Conservation (phyloP, 108 stramenopile genomes). For the Pseudonitzschia delicatissima region DNA sequence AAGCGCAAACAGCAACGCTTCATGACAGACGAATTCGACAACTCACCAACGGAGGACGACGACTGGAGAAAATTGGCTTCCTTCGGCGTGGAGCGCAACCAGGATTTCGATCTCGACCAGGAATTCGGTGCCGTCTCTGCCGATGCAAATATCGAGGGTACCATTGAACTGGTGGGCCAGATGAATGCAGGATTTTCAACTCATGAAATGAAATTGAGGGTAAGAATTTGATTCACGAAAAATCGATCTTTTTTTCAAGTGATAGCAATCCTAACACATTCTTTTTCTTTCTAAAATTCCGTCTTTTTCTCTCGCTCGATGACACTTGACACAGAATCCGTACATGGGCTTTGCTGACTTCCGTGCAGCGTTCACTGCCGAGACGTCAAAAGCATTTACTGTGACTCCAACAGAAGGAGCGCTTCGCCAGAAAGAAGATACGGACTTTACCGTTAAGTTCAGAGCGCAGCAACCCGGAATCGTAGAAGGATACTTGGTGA, state of each 20-base stretch:
- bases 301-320: neutral
- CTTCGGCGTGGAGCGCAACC: conserved; percentile 80
- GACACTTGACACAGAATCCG: conserved; percentile 43
- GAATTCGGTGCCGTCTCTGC: conserved; percentile 66
- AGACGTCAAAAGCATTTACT: conserved; percentile 55
- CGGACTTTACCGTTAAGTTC: conserved; percentile 69
- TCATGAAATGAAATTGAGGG: conserved; percentile 51
- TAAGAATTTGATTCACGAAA: neutral
- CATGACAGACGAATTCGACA: conserved; percentile 69
- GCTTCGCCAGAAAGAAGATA: conserved; percentile 51
- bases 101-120: conserved; percentile 79
- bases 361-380: conserved; percentile 76
- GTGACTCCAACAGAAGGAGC: conserved; percentile 73
- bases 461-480: conserved; percentile 58
- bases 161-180: conserved; percentile 50
- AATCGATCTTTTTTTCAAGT: neutral
- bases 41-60: conserved; percentile 46
- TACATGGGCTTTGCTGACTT: conserved; percentile 92
- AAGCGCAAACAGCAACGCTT: conserved; percentile 43
- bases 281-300: neutral
- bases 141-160: conserved; percentile 52
- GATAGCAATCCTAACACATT: neutral
- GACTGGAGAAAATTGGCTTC: conserved; percentile 71
- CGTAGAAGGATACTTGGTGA: conserved; percentile 67
- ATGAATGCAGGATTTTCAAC: conserved; percentile 43